Evolutionary conservation across 2,329 filamentous ascomycete genomes (phyloP), one percentile per base, ranked within the genome.

Genomic region (Drechslera avenae): DNA sequence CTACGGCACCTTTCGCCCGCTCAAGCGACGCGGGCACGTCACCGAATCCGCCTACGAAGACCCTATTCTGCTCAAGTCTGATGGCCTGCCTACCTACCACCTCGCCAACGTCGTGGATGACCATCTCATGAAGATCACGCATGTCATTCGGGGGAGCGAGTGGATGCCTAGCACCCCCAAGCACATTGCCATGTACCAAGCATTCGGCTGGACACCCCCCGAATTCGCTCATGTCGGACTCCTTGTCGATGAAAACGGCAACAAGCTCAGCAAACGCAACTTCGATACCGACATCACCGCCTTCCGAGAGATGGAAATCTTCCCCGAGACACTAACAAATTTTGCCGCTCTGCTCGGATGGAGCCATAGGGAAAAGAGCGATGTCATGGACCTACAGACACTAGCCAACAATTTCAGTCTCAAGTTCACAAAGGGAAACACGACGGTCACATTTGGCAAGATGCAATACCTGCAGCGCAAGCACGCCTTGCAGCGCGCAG

Each of bases 101-200:
- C 87, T 99, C 54, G 94, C 94, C 4, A 99, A 97, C 67, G 93
- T 99, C 7, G 87, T 99, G 4, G 94, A 99, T 68, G 94, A 99
- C 67, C 90, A 97, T 72, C 79, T 88, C 53, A 99, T 99, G 94
- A 78, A 90, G 52, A 95, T 99, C 60, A 97, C 92, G 0, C 93
- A 97, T 73, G 94, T 99, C 12, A 89, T 99, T 51, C 86, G 94
- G 34, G 94, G 93, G 45, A 87, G 88, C 81, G 94, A 99, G 82
- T 99, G 94, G 94, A 88, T 99, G 76, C 85, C 93, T 28, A 96
- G 92, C 0, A 97, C 94, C 0, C 91, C 92, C 0, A 89, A 88
- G 68, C 86, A 89, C 68, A 77, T 88, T 50, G 81, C 81, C 30
- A 72, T 81, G 59, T 81, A 81, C 62, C 58, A 72, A 7, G 79